A percentile compares a stretch with the other conserved stretches of the same genome.
These are phyloP conservation scores for Fremontodendron californicum DNA, from an alignment of 345 rosid genomes.

Conservation along the genomic window DNA sequence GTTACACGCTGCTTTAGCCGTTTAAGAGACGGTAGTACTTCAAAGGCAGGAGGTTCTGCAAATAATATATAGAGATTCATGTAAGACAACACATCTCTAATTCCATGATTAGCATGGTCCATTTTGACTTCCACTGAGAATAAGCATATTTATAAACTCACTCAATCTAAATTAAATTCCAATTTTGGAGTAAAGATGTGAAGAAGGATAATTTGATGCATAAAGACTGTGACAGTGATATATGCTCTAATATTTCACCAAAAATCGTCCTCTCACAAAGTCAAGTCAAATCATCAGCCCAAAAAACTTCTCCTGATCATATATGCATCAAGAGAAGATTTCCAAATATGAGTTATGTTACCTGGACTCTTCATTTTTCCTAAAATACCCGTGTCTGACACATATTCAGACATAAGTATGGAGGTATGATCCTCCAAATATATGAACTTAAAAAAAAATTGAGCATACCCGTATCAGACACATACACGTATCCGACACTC, in stretches of 20 bases:
- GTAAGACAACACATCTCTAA: background rate
- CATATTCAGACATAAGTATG: no score
- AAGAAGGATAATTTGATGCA: conserved; percentile 7
- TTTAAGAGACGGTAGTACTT: conserved; percentile 80
- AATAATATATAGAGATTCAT: conserved; percentile 14
- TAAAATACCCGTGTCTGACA: no score
- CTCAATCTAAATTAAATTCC: background rate
- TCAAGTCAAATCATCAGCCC: conserved; percentile 1
- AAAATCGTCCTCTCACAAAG: background rate
- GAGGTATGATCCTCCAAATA: no score
- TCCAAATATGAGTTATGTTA: no score
- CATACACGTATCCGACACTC: no score
- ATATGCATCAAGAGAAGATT: background rate
- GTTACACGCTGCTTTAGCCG: conserved; percentile 64
- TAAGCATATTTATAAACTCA: background rate
- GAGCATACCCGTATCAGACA: no score
- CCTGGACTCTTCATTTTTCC: no score
- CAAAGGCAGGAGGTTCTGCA: conserved; percentile 87
- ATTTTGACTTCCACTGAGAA: background rate
- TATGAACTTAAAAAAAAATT: no score
- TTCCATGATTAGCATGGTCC: conserved; percentile 26
- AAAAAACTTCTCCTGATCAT: background rate
- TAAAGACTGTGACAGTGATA: background rate
- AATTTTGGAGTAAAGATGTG: background rate
- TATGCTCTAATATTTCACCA: background rate